Evolutionary conservation across 345 rosid genomes (phyloP), one percentile per base, ranked within the genome.

Genomic region (Carallia brachiata): DNA sequence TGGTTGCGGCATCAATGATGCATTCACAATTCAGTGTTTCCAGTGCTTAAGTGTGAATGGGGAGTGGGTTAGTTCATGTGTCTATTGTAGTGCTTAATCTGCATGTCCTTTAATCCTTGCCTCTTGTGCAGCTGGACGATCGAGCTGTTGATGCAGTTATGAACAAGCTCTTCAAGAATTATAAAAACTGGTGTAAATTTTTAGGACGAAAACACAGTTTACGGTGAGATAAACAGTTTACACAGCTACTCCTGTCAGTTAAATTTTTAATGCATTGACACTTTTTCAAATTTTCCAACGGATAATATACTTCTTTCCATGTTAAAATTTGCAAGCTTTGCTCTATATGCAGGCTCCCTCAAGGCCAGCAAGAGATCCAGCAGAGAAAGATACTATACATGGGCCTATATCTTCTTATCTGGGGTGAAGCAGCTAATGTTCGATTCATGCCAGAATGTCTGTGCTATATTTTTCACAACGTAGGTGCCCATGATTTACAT

Each of bases 341-440:
- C 68, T 77, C 69, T 64, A 67, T 10, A 9, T 66, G n/a, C 62
- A 94, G 98, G 75, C 96, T 92, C 72, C 98, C 97, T 78, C 97
- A 94, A 81, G 82, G 80, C 61, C 86, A 91, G 77, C 93, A 85
- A 63, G 97, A 95, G 77, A 78, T 89, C 70, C 98, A 92, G 68
- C 99, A 95, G 82, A 81, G 98, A 68, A 95, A 90, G 78, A 87
- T 92, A 73, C 87, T 92, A 5, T 92, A 95, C 69, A 92, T 90
- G 97, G 99, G 97, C 15, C 83, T 95, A 72, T 88, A 85, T 84
- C 97, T 95, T 79, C 97, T 95, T 63, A 90, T 90, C 52, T 89
- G 99, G 99, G 98, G 99, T 37, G 98, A 92, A 81, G 99, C 96
- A 75, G 92, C 99, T 73, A 95, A 92, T 74, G 79, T 95, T 72